Evolutionary conservation across 306 rosid genomes (phyloP).

Genomic region (Cercis canadensis): DNA sequence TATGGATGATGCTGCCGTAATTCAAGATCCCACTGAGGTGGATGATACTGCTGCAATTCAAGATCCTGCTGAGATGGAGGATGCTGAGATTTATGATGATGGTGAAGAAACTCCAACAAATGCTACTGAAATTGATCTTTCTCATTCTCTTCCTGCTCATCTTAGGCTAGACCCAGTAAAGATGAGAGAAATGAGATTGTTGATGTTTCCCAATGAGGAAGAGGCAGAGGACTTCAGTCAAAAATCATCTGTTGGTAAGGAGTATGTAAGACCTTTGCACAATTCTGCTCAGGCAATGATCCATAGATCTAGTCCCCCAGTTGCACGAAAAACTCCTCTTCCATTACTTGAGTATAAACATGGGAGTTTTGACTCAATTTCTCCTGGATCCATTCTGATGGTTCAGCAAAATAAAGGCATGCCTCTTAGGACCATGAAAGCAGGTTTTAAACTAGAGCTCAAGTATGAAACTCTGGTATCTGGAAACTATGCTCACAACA

Average conservation of each 20-base stretch:
- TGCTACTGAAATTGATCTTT: constrained; percentile 61
- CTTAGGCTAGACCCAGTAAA: constrained; percentile 91
- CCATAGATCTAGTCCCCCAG: constrained; percentile 62
- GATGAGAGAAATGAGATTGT: constrained; percentile 91
- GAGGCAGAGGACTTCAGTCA: constrained; percentile 53
- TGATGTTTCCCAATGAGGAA: constrained; percentile 78
- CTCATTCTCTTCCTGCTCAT: constrained; percentile 94
- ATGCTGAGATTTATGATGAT: constrained; percentile 58
- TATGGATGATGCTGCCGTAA: constrained; percentile 58
- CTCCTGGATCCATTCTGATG: constrained; percentile 84
- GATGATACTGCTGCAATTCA: constrained; percentile 45
- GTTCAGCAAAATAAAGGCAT: constrained; percentile 73
- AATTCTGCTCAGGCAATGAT: constrained; percentile 54
- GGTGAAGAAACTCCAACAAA: constrained; percentile 56
- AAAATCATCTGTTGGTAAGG: constrained; percentile 56
- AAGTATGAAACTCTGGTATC: constrained; percentile 73
- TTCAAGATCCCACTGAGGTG: constrained; percentile 34
- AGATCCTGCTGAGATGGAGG: constrained; percentile 45
- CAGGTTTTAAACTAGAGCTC: constrained; percentile 79
- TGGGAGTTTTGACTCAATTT: constrained; percentile 71
- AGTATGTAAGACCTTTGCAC: constrained; percentile 54
- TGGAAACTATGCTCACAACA: constrained; percentile 59
- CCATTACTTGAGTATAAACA: constrained; percentile 84
- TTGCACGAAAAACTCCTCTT: constrained; percentile 78
- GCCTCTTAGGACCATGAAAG: constrained; percentile 57